phyloP scores from a whole-genome alignment of 805 yeast genomes.

The Saturnispora bothae region DNA sequence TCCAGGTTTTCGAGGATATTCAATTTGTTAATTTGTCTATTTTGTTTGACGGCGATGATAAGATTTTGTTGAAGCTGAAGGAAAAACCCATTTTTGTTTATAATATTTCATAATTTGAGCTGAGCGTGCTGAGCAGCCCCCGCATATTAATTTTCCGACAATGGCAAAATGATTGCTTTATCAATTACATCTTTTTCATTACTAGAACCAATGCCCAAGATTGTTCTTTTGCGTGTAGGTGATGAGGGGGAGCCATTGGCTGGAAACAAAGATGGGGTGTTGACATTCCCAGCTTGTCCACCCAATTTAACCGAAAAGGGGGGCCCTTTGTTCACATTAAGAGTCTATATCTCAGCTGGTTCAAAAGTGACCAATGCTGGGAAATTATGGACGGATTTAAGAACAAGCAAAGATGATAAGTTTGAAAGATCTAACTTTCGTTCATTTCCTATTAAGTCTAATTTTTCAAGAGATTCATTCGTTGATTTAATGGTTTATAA shows the following conservation, averaged over 20 bases:
- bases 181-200: neutral
- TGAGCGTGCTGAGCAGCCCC: constrained; percentile 1
- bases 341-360: constrained; percentile 65
- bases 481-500: constrained; percentile 50
- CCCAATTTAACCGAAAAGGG: constrained; percentile 23
- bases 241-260: constrained; percentile 38
- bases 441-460: constrained; percentile 38
- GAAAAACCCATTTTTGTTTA: constrained; percentile 20
- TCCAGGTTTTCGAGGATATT: constrained; percentile 15
- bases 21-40: constrained; percentile 13
- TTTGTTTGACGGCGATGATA: constrained; percentile 19
- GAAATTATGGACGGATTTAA: constrained; percentile 62
- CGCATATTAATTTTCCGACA: neutral
- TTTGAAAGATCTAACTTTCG: constrained; percentile 52
- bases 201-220: constrained; percentile 21
- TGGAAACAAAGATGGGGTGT: constrained; percentile 34
- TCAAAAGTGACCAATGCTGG: constrained; percentile 65
- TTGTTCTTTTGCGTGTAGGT: constrained; percentile 37
- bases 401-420: constrained; percentile 29
- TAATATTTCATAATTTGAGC: neutral
- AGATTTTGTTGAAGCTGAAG: constrained; percentile 16
- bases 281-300: constrained; percentile 39
- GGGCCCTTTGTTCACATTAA: constrained; percentile 36
- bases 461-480: constrained; percentile 53
- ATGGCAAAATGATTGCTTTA: neutral